phyloP scores from a whole-genome alignment of 78 protist species.

The Guillardia theta region DNA sequence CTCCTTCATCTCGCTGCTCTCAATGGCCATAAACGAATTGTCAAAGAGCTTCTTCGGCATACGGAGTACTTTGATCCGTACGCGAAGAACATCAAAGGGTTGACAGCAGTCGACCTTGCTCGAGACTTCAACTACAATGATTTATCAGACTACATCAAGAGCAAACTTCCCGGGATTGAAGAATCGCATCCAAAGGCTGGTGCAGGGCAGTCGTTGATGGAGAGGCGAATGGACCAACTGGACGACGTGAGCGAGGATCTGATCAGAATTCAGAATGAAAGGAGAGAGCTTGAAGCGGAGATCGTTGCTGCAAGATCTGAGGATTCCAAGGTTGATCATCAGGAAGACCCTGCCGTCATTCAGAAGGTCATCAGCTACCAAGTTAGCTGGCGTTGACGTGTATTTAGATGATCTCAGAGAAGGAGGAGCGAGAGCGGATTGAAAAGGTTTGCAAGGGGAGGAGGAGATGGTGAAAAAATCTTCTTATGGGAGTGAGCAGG shows the following conservation, averaged over 20 bases:
- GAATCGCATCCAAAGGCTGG: background rate
- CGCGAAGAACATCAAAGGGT: background rate
- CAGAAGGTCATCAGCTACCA: too few relatives aligned
- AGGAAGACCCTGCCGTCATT: too few relatives aligned
- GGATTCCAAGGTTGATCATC: too few relatives aligned
- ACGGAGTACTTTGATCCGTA: background rate
- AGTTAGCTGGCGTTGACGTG: too few relatives aligned
- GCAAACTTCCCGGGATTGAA: background rate
- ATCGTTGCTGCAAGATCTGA: too few relatives aligned
- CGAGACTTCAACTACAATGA: conserved; percentile 17
- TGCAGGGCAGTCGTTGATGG: background rate
- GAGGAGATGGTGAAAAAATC: too few relatives aligned
- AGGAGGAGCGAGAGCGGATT: too few relatives aligned
- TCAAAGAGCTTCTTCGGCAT: background rate
- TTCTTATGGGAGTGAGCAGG: too few relatives aligned
- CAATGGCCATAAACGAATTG: background rate
- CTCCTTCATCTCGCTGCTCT: background rate
- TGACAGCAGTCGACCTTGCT: background rate
- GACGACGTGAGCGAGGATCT: background rate
- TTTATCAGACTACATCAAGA: background rate
- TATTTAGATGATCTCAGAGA: too few relatives aligned
- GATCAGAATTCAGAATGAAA: background rate
- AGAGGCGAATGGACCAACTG: background rate
- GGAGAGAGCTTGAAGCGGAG: too few relatives aligned
- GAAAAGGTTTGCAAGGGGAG: too few relatives aligned